Evolutionary conservation across 2,329 filamentous ascomycete species (phyloP).

Genomic region (Alternaria ventricosa): DNA sequence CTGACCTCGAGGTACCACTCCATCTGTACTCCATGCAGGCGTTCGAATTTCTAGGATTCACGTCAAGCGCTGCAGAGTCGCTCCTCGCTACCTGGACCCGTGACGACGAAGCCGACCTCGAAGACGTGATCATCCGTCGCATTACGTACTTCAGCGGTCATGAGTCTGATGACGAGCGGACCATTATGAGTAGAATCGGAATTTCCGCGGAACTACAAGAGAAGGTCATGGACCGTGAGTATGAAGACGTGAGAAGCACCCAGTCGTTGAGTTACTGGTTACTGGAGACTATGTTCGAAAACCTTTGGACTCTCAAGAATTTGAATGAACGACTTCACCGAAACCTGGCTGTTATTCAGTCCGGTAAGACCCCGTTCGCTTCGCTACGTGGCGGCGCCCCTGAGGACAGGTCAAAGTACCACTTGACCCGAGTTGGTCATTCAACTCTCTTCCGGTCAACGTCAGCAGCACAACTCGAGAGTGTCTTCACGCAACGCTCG

Average conservation of each 20-base stretch:
- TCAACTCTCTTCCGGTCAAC: neutral
- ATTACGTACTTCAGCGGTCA: neutral
- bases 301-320: neutral
- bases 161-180: neutral
- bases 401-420: neutral
- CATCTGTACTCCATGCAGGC: neutral
- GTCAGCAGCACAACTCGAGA: neutral
- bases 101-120: neutral
- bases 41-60: neutral
- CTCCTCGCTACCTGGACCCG: neutral
- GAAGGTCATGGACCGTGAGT: neutral
- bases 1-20: neutral
- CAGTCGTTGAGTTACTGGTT: neutral
- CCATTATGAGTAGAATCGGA: neutral
- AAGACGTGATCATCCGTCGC: neutral
- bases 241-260: neutral
- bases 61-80: neutral
- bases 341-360: neutral
- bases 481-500: neutral
- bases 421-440: neutral
- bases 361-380: neutral
- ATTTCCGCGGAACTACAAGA: neutral
- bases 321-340: neutral
- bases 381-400: neutral
- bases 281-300: neutral